Percentiles rank a stretch among this genome's conserved stretches.
phyloP scores from a whole-genome alignment of 345 rosid species.

The Angophora floribunda region DNA sequence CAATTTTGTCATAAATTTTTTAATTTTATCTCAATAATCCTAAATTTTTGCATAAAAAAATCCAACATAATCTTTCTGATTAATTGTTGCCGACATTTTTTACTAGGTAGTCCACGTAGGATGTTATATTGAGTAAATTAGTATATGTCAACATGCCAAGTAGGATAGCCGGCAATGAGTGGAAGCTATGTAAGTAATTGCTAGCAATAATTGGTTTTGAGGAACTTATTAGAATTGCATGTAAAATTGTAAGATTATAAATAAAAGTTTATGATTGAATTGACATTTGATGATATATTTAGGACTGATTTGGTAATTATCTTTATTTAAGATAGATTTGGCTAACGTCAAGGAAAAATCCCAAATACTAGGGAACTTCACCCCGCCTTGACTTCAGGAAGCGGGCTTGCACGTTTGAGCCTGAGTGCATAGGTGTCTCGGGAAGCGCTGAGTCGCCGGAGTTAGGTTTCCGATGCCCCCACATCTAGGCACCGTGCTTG shows the following conservation, averaged over 20 bases:
- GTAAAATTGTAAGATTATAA: too few species aligned
- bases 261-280: too few species aligned
- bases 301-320: neutral
- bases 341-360: neutral
- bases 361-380: too few species aligned
- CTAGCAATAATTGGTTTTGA: neutral
- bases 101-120: rapidly evolving
- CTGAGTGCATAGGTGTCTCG: too few species aligned
- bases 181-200: rapidly evolving
- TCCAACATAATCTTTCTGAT: rapidly evolving
- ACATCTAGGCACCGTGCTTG: too few species aligned
- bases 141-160: rapidly evolving
- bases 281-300: neutral
- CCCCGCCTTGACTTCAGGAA: too few species aligned
- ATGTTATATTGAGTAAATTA: neutral
- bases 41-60: neutral
- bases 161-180: rapidly evolving
- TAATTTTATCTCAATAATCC: rapidly evolving
- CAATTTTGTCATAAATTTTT: rapidly evolving
- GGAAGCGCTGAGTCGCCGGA: too few species aligned
- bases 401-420: too few species aligned
- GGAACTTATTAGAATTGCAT: too few species aligned
- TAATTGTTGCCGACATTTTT: neutral
- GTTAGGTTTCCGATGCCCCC: too few species aligned
- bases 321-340: neutral